phyloP scores from a whole-genome alignment of 495 filamentous ascomycete species.

The Coniosporium apollinis region DNA sequence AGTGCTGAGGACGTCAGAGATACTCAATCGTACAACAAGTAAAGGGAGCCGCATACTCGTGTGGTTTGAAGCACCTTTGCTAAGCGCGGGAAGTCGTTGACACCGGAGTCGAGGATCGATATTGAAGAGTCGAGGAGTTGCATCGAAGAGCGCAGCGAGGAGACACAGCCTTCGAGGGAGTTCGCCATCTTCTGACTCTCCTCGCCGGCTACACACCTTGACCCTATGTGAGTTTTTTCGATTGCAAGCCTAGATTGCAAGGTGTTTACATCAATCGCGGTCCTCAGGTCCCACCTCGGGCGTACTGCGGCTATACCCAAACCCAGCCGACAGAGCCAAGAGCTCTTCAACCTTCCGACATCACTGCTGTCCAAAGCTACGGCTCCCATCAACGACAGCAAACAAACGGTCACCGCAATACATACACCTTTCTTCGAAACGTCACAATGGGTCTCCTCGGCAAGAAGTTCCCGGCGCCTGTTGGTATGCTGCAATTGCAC shows the following conservation, averaged over 20 bases:
- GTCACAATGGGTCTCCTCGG: conserved; percentile 63
- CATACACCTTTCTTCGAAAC: conserved; percentile 7
- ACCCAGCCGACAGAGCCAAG: too few species aligned
- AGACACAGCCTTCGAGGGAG: conserved; percentile 46
- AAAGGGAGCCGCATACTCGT: conserved; percentile 42
- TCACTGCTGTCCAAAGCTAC: too few species aligned
- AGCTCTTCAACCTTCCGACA: too few species aligned
- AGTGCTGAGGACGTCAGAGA: conserved; percentile 38
- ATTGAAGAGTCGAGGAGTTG: conserved; percentile 60
- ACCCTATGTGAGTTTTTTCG: too few species aligned
- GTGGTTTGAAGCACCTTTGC: conserved; percentile 54
- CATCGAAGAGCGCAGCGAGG: conserved; percentile 52
- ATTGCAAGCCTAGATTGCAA: too few species aligned
- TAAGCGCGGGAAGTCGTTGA: conserved; percentile 59
- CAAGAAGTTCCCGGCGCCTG: conserved; percentile 81
- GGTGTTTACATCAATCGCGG: too few species aligned
- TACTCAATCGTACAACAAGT: not conserved
- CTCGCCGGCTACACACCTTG: too few species aligned
- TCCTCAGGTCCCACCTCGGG: too few species aligned
- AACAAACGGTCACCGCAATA: too few species aligned
- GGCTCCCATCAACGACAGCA: conserved; percentile 5
- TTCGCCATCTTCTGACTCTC: too few species aligned
- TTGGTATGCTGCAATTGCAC: conserved; percentile 46
- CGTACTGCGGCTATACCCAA: too few species aligned
- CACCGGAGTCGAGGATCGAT: conserved; percentile 50